These are phyloP conservation scores for Eimeria praecox DNA, from an alignment of 169 alveolate species.

Conservation along the genomic window DNA sequence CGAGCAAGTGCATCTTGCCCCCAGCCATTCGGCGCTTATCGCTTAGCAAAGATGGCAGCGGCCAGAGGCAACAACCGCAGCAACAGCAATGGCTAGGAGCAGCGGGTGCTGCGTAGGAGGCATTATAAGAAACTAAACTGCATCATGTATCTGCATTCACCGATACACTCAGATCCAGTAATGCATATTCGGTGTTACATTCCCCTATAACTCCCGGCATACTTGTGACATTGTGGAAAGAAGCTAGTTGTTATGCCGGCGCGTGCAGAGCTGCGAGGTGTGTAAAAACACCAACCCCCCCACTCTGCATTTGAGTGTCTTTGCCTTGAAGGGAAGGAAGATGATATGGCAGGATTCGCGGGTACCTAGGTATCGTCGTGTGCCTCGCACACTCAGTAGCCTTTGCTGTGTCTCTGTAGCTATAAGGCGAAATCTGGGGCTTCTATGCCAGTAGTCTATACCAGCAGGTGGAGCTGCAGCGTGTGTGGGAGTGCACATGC, in stretches of 20 bases:
- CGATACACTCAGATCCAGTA: not conserved
- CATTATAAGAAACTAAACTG: not conserved
- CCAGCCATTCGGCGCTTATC: not conserved
- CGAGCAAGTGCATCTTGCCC: slow-evolving; percentile 45
- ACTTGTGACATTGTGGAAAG: not conserved
- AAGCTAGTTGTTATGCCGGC: not conserved
- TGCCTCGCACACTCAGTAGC: not conserved
- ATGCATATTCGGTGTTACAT: not conserved
- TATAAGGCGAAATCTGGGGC: not conserved
- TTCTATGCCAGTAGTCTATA: not conserved
- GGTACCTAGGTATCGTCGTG: not conserved
- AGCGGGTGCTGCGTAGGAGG: not conserved
- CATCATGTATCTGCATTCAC: not conserved
- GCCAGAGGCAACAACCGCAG: not conserved
- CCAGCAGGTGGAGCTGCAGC: no score
- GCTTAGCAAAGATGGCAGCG: not conserved
- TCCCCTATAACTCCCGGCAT: not conserved
- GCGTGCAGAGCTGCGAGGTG: not conserved
- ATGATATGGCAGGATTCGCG: not conserved
- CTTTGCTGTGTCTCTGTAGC: not conserved
- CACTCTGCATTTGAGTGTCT: not conserved
- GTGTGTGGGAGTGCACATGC: not conserved
- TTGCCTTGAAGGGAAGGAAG: not conserved
- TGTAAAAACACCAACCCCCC: not conserved
- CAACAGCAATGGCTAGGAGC: not conserved